phyloP scores from a whole-genome alignment of 768 basidiomycete species.

The Coprinellus micaceus region DNA sequence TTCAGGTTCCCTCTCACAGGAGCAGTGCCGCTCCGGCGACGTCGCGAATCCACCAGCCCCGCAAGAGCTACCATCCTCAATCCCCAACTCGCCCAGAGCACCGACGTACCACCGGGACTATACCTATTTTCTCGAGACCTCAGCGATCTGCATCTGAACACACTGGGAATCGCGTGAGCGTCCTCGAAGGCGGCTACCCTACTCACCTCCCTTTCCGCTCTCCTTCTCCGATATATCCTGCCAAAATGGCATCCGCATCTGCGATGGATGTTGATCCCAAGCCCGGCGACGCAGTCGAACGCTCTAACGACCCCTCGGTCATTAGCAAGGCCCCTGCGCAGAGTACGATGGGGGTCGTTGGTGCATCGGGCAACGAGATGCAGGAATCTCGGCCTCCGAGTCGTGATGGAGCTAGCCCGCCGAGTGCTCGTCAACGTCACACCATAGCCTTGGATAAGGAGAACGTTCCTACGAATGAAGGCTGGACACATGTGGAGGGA shows the following conservation, averaged over 20 bases:
- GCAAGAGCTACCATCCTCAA: too few species aligned
- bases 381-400: background rate
- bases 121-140: background rate
- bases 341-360: background rate
- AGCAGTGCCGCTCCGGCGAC: too few species aligned
- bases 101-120: background rate
- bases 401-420: background rate
- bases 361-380: too few species aligned
- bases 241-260: background rate
- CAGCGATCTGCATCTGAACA: background rate
- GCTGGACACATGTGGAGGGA: conserved; percentile 33
- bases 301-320: too few species aligned
- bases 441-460: conserved; percentile 35
- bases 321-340: too few species aligned
- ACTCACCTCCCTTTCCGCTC: background rate
- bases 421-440: background rate
- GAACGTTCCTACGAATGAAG: conserved; percentile 24
- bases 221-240: background rate
- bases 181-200: too few species aligned
- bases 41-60: too few species aligned
- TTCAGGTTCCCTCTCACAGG: too few species aligned
- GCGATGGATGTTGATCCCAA: background rate
- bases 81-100: background rate
- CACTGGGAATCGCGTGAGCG: background rate
- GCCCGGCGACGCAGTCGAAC: background rate